Evolutionary conservation across 495 filamentous ascomycete genomes (phyloP).

Genomic region (Patellaria atrata): DNA sequence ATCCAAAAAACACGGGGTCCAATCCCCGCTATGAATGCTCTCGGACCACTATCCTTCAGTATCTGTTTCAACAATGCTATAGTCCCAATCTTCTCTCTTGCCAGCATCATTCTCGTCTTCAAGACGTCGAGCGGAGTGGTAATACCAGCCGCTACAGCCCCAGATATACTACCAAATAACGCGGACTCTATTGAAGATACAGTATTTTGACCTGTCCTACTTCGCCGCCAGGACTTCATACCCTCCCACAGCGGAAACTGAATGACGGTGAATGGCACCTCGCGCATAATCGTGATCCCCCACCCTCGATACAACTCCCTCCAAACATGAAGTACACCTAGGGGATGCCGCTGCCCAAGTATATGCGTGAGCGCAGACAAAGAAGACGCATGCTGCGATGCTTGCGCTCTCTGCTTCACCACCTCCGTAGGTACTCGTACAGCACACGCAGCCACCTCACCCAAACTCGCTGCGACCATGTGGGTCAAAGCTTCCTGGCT

Average conservation of each 20-base stretch:
- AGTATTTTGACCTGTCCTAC: slow-evolving; percentile 21
- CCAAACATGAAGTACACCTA: slow-evolving; percentile 44
- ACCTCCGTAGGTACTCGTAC: slow-evolving; percentile 93
- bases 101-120: slow-evolving; percentile 93
- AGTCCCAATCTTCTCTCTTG: slow-evolving; percentile 41
- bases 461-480: slow-evolving; percentile 75
- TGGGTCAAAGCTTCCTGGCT: slow-evolving; percentile 38
- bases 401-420: slow-evolving; percentile 91
- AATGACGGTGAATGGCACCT: slow-evolving; percentile 92
- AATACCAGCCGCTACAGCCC: slow-evolving; percentile 71
- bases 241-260: slow-evolving; percentile 97
- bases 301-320: slow-evolving; percentile 82
- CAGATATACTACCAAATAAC: slow-evolving; percentile 69
- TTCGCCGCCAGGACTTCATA: slow-evolving; percentile 48
- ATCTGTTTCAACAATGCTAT: slow-evolving; percentile 48
- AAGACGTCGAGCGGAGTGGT: slow-evolving; percentile 94
- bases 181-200: slow-evolving; percentile 67
- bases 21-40: slow-evolving; percentile 77
- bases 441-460: slow-evolving; percentile 85
- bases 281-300: slow-evolving; percentile 78
- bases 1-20: slow-evolving; percentile 90
- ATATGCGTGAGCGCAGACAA: slow-evolving; percentile 53
- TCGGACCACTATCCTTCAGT: slow-evolving; percentile 50
- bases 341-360: slow-evolving; percentile 34
- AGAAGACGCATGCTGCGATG: slow-evolving; percentile 51